Evolutionary conservation across 2,329 filamentous ascomycete genomes (phyloP), one percentile per base, ranked within the genome.

Genomic region (Penicillium griseofulvum): DNA sequence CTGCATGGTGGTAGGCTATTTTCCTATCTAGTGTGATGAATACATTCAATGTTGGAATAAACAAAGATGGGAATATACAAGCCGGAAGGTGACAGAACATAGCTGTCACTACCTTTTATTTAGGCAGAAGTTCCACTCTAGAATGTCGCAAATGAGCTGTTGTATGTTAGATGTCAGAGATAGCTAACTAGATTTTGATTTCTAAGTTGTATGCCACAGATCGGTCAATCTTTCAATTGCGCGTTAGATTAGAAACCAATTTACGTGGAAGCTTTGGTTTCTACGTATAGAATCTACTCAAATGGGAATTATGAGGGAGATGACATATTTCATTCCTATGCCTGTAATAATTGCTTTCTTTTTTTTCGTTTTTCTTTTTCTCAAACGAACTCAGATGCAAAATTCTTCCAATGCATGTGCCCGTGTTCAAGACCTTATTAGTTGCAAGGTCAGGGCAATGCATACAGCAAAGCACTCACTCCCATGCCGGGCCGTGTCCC

Each of bases 381-480:
- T 19, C 5, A 5, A 39, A 19, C 14, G 3, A 14, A 5, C 6
- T 16, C 4, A 4, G 3, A n/a, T n/a, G n/a, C n/a, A n/a, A 28
- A 0, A 7, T 34, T 1, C 4, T 1, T 10, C 5, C 7, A 33
- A 7, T 14, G 1, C 1, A 24, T 14, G 1, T n/a, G 17, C 14
- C 16, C 19, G 17, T 47, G n/a, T 24, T 12, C 14, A 11, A 10
- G 28, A 31, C 12, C 28, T 22, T 16, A 22, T 31, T 6, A 44
- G 4, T 16, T 31, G 6, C 42, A 19, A 44, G 41, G n/a, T 10
- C 26, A 2, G 11, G 26, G 6, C 7, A 19, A n/a, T 44, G 2
- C n/a, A 12, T 1, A 19, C 7, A 5, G 2, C n/a, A 31, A 22
- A 16, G 14, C 12, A 31, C 17, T 12, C 29, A 48, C n/a, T 49